Evolutionary conservation across 179 eudicot genomes (phyloP), one percentile per base, ranked within the genome.

Genomic region (Actinidia polygama): DNA sequence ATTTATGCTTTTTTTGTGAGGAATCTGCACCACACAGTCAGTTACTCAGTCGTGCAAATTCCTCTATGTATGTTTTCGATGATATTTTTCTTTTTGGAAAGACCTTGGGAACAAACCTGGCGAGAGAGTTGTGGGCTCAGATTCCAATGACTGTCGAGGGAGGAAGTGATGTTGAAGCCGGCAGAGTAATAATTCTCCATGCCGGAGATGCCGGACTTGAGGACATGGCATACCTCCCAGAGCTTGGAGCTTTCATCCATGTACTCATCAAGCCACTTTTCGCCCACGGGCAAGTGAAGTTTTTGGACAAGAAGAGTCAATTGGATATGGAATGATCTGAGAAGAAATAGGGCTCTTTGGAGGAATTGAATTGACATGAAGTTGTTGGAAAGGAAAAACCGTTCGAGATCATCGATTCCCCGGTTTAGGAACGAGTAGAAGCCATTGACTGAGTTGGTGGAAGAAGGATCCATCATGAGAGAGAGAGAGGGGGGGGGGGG

Each of bases 351-450:
- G 11, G 87, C 90, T 81, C 94, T 84, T 81, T 94, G 98, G 4
- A 96, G 91, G 87, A 94, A 96, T 47, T 94, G 95, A n/a, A 94
- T 89, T 19, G 98, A 94, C 98, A 94, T 96, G 91, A 96, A 92
- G 81, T 90, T 93, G 46, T 74, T 93, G 3, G 98, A 91, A n/a
- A 89, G 86, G 57, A 92, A 92, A 0, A 86, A 81, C 7, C 94
- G 84, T 82, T 96, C 98, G 11, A 96, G 95, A 84, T 96, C 98
- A 63, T 94, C 98, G 47, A 96, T 90, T 12, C 98, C 98, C 83
- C 95, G 80, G 51, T 96, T 92, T 36, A 96, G 84, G 78, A 92
- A 93, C 81, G 89, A 82, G 91, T 92, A 96, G 89, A 91, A 96
- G 84, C 95, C 98, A 89, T 93, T 96, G n/a, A 96, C 94, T 79